These are phyloP conservation scores for Bruguiera hainesii DNA, from an alignment of 441 rosid species.

Conservation along the genomic window DNA sequence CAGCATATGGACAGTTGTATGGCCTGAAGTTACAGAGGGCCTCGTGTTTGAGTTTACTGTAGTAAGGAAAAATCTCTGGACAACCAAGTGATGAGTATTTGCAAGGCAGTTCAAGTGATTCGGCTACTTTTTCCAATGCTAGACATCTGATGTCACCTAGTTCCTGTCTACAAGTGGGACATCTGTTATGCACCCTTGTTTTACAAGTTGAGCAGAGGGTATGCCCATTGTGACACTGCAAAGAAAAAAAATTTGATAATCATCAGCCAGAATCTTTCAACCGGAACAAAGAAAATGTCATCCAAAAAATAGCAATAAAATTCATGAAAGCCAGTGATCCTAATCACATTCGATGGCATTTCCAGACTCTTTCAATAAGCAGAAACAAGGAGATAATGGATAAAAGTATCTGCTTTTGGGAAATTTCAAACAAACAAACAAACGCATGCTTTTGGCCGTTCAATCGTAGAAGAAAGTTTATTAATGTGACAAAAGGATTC, in stretches of 20 bases:
- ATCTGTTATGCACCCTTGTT: conserved; percentile 87
- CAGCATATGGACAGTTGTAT: conserved; percentile 91
- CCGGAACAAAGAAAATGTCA: neutral
- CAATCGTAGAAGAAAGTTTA: neutral
- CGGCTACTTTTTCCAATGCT: conserved; percentile 95
- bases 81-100: conserved; percentile 75
- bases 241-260: conserved; percentile 4
- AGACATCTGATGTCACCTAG: conserved; percentile 96
- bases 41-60: conserved; percentile 94
- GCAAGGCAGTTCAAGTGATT: conserved; percentile 94
- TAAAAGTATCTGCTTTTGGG: neutral
- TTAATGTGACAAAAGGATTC: neutral
- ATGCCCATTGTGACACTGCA: conserved; percentile 98
- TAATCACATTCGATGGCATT: neutral
- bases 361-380: neutral
- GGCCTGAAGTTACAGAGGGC: conserved; percentile 85
- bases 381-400: neutral
- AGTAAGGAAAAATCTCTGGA: conserved; percentile 92
- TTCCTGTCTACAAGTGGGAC: conserved; percentile 98
- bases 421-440: neutral
- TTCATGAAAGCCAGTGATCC: neutral
- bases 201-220: conserved; percentile 96
- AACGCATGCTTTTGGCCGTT: neutral
- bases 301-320: neutral
- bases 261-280: conserved; percentile 1